Evolutionary conservation across 2,329 filamentous ascomycete genomes (phyloP).

Genomic region (Aspergillus caelatus): DNA sequence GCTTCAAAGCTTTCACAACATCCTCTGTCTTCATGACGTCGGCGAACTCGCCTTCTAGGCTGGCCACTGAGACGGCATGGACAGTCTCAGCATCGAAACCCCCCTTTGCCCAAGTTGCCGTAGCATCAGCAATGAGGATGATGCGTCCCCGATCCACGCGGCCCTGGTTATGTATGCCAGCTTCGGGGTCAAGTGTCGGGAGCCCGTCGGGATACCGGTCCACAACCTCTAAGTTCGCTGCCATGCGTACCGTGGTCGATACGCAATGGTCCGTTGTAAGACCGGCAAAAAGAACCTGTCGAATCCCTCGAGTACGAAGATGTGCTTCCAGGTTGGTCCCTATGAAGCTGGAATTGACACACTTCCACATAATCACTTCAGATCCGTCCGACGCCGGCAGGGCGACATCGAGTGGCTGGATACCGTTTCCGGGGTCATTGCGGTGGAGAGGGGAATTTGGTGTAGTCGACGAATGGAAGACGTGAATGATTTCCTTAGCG

Average conservation of each 20-base stretch:
- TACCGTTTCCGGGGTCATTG: slow-evolving; percentile 27
- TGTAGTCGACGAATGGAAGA: slow-evolving; percentile 48
- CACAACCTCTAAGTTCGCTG: slow-evolving; percentile 49
- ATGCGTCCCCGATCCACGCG: slow-evolving; percentile 36
- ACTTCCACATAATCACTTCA: slow-evolving; percentile 48
- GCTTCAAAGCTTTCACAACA: slow-evolving; percentile 34
- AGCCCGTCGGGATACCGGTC: slow-evolving; percentile 29
- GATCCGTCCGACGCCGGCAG: slow-evolving; percentile 30
- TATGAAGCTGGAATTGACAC: slow-evolving; percentile 52
- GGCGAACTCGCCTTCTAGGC: slow-evolving; percentile 51
- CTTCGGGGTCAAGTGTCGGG: background rate
- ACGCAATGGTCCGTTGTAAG: slow-evolving; percentile 56
- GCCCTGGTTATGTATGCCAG: slow-evolving; percentile 20
- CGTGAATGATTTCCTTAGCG: slow-evolving; percentile 44
- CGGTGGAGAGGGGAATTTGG: slow-evolving; percentile 43
- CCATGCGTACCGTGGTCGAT: slow-evolving; percentile 53
- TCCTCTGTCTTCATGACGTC: slow-evolving; percentile 42
- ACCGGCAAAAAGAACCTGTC: slow-evolving; percentile 47
- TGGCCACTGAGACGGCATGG: slow-evolving; percentile 49
- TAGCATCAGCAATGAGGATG: slow-evolving; percentile 50
- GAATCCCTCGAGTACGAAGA: slow-evolving; percentile 36
- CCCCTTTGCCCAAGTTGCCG: slow-evolving; percentile 49
- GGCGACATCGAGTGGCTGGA: slow-evolving; percentile 35
- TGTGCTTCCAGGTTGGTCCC: slow-evolving; percentile 46
- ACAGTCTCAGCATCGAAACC: slow-evolving; percentile 50